Base-by-base conservation (phyloP, 345 rosid species). In the Citropsis articulata region DNA sequence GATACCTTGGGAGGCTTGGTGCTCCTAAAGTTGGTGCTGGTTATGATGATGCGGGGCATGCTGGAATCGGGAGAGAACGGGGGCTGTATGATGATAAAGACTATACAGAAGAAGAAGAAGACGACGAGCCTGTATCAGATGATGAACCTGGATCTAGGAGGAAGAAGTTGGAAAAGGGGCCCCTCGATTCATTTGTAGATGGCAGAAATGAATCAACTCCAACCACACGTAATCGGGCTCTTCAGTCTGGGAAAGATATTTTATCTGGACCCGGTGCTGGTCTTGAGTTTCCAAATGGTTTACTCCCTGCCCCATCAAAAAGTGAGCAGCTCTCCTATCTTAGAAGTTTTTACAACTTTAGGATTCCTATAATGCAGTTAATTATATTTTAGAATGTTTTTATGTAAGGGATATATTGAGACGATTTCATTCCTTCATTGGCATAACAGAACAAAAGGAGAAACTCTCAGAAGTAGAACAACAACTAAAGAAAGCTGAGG, bases 401-500 rank as follows among this genome's bases (percentile, higher is more conserved):
- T 40, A 40, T 38, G 18, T 36, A 9, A 66, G 5, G 33, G 6
- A 70, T 38, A 33, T 53, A 40, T 71, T 61, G 22, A 69, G n/a
- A 59, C n/a, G 25, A 42, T 45, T 74, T 77, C 67, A 22, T 28
- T 78, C 60, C 24, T 69, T 69, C 1, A 22, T 63, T 60, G 30
- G 27, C 33, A 24, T 74, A 68, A 33, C 82, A 93, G 95, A 88
- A 76, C 92, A 84, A 79, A 93, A 90, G 77, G 94, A 87, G 82
- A 90, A 89, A 77, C 97, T 89, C 60, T 81, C 95, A 16, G 94
- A 91, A 72, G 84, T 89, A 45, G 97, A 93, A 82, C 90, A 83
- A 83, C 97, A 93, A 79, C 66, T 85, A 75, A 93, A 90, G 88
- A 91, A 88, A 80, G 85, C 87, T 0, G 92, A 90, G 83, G 91